Base-by-base conservation (phyloP, 257 asterid genomes). In the Gentiana straminea region DNA sequence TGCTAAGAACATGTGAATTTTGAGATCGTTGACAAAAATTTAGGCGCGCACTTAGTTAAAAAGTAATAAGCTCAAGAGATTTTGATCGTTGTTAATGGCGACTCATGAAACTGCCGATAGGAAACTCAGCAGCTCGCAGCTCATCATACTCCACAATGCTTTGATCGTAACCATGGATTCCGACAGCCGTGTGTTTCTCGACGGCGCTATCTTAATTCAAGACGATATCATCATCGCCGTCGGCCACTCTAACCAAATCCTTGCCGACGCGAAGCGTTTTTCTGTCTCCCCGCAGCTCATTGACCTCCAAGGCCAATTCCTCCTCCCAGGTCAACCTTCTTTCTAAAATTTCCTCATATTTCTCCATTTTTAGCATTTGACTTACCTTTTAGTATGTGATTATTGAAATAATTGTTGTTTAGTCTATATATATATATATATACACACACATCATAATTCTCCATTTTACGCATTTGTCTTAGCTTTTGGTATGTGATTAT, bases 91-190 rank as follows among this genome's bases (percentile, higher is more conserved):
- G 33, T 3, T 35, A 50, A 6, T 38, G 57, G 39, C 41, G 36
- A 36, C 11, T 60, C 50, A 8, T 38, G 57, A 11, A 37, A 60
- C 38, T 13, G 3, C 35, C 67, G 7, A 13, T 24, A 4, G n/a
- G 55, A 59, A 62, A 61, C 54, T 10, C 55, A 10, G 55, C 33
- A 11, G 49, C 13, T 10, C 54, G 38, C 74, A 77, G 38, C 47
- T 75, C 56, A 56, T 73, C 33, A 58, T 83, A 48, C 80, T 86
- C 59, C 86, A 86, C 77, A 78, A 75, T 65, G 87, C 86, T 33
- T 52, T 79, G 37, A 59, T 86, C 59, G 73, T 86, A 8, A 83
- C 90, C 34, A 81, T 83, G 94, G 85, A 86, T 56, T 34, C 87
- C 1, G 65, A 71, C 8, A 65, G 50, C 33, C 85, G 89, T 13